A percentile compares a stretch with the other conserved stretches of the same genome.
These are phyloP conservation scores for Coffea humblotiana DNA, from an alignment of 305 asterid genomes.

Conservation along the genomic window DNA sequence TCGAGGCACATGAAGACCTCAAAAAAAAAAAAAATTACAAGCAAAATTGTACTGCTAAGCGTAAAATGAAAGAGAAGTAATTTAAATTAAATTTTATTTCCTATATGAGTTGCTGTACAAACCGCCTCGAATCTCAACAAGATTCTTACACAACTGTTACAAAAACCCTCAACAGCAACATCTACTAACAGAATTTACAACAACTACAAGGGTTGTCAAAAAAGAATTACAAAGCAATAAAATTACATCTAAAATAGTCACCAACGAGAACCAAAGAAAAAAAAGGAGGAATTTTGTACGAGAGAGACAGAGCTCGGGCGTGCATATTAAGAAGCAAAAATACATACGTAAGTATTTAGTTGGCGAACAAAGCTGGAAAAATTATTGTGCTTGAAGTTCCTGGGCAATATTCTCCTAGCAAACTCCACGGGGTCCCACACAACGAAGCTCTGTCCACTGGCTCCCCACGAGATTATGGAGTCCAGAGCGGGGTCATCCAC, in stretches of 20 bases:
- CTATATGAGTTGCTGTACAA: neutral
- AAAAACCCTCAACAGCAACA: neutral
- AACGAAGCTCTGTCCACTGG: slow-evolving; percentile 61
- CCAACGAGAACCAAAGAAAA: neutral
- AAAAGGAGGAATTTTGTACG: neutral
- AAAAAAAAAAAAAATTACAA: neutral
- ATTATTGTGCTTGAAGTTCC: slow-evolving; percentile 85
- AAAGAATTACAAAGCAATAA: slow-evolving; percentile 14
- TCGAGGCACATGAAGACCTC: neutral
- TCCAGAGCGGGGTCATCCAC: slow-evolving; percentile 72
- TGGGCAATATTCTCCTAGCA: slow-evolving; percentile 53
- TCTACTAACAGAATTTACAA: neutral
- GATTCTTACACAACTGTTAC: neutral
- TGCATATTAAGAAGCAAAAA: slow-evolving; percentile 29
- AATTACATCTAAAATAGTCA: slow-evolving; percentile 18
- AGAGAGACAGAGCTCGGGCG: neutral
- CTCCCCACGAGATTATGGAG: slow-evolving; percentile 63
- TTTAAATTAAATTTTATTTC: neutral
- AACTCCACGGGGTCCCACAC: slow-evolving; percentile 81
- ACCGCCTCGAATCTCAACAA: neutral
- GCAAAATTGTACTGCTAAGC: neutral
- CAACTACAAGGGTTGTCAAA: neutral
- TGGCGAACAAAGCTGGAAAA: slow-evolving; percentile 93
- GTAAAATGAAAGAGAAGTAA: neutral
- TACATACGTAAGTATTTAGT: slow-evolving; percentile 95